Base-by-base conservation (phyloP, 1,284 basidiomycete species). In the Boletus coffeatus region DNA sequence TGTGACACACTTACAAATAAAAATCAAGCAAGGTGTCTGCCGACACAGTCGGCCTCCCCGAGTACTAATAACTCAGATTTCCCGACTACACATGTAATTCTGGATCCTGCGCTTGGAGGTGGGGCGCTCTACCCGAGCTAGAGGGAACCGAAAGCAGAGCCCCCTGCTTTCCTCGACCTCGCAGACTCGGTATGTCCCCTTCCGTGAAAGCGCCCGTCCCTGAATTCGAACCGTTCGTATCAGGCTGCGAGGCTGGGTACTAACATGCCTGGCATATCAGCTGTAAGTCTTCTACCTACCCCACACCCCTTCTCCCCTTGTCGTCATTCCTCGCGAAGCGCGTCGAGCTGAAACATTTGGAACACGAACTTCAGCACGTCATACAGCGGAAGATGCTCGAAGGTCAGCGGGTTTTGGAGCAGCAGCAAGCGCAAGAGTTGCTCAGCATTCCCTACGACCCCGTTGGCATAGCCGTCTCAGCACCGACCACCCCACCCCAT, bases 351-450 rank as follows among this genome's bases (percentile, higher is more conserved):
- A 96, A 95, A 76, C 90, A 93, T 70, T 79, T 92, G 67, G 93
- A 96, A 75, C 93, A 96, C 74, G 93, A 96, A 76, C 84, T 90
- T 62, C 92, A 94, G 77, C 91, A 93, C 67, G 79, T 79, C 56
- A 76, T 92, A 62, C 94, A 96, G 75, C 88, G 93, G 71, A 91
- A 89, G 76, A 79, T 92, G 70, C 96, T 97, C 74, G 95, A 96
- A 76, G 92, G 25, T 25, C 25, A 95, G 90, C 87, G 89, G 61
- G 88, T 84, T 67, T 83, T 97, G 65, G 95, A 97, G 77, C 91
- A 93, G 25, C 25, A 25, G 25, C 25, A 25, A 25, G 25, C 25
- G 25, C 25, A 25, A 25, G 25, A 25, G 25, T 25, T 25, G 25
- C 25, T 25, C 67, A 84, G 71, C 66, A 82, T 92, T 67, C 89